Evolutionary conservation across 768 basidiomycete genomes (phyloP).

Genomic region (Sarcodon aspratus): DNA sequence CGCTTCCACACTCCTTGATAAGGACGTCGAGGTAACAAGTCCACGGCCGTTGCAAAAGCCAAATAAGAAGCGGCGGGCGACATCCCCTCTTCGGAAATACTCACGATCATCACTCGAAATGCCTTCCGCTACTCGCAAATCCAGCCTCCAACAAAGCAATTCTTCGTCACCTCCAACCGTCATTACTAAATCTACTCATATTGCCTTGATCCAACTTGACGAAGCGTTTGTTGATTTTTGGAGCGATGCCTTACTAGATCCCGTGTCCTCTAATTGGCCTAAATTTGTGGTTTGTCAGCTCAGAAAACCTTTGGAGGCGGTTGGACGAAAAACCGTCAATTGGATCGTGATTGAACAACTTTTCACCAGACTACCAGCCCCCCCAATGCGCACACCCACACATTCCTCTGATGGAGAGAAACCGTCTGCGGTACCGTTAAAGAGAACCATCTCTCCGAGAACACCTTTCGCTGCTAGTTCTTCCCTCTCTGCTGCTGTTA

Average conservation of each 20-base stretch:
- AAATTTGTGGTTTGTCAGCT: slow-evolving; percentile 62
- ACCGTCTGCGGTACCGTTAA: slow-evolving; percentile 5
- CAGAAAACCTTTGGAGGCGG: slow-evolving; percentile 21
- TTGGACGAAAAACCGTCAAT: slow-evolving; percentile 23
- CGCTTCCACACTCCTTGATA: slow-evolving; percentile 45
- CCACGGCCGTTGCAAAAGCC: slow-evolving; percentile 24
- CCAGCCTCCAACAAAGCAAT: slow-evolving; percentile 1
- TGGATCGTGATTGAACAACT: slow-evolving; percentile 67
- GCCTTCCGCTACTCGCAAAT: slow-evolving; percentile 4
- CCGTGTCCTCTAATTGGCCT: slow-evolving; percentile 55
- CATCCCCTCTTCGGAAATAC: slow-evolving; percentile 12
- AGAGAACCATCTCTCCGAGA: slow-evolving; percentile 17
- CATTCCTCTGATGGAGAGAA: slow-evolving; percentile 5
- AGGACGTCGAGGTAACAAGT: slow-evolving; percentile 43
- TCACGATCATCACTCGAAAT: slow-evolving; percentile 15
- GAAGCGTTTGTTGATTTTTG: slow-evolving; percentile 81
- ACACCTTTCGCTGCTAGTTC: slow-evolving; percentile 18
- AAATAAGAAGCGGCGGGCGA: slow-evolving; percentile 19
- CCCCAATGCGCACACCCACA: slow-evolving; percentile 14
- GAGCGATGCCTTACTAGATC: slow-evolving; percentile 63
- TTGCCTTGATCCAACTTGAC: slow-evolving; percentile 50
- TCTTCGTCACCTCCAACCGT: slow-evolving; percentile 1
- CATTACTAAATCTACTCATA: slow-evolving; percentile 24
- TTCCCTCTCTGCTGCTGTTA: slow-evolving; percentile 39
- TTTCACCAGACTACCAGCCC: slow-evolving; percentile 28